Conservation (phyloP, 73 alveolate species). For the Loxodes magnus region DNA sequence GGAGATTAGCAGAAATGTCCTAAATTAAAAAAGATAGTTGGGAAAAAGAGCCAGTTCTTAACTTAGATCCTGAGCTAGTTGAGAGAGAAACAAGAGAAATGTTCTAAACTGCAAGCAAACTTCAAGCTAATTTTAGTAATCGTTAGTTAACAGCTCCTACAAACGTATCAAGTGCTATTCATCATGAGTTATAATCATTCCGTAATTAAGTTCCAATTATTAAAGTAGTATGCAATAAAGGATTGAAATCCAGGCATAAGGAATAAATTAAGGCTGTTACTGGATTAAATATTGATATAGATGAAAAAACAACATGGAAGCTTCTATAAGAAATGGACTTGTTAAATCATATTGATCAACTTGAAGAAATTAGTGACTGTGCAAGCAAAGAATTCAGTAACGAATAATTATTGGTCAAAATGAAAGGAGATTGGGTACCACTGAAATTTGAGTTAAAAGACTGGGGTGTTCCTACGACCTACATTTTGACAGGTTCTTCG, state of each 20-base stretch:
- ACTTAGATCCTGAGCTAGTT: conserved; percentile 70
- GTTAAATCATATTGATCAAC: conserved; percentile 19
- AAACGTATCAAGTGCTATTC: too few relatives aligned
- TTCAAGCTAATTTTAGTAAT: conserved; percentile 27
- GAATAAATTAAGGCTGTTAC: conserved; percentile 69
- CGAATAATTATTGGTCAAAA: conserved; percentile 55
- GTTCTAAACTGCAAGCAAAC: conserved; percentile 40
- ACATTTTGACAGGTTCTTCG: conserved; percentile 56
- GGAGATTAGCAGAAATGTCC: conserved; percentile 50
- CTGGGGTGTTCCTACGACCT: conserved; percentile 52
- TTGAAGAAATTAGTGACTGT: conserved; percentile 61
- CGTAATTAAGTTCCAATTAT: conserved; percentile 46
- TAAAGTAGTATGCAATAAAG: conserved; percentile 66
- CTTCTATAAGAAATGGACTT: conserved; percentile 26
- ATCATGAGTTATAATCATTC: conserved; percentile 22
- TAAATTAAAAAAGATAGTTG: conserved; percentile 27
- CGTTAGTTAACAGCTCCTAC: too few relatives aligned
- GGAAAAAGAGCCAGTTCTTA: conserved; percentile 29
- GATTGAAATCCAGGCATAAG: conserved; percentile 94
- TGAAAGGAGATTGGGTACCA: conserved; percentile 78
- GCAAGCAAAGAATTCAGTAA: conserved; percentile 72
- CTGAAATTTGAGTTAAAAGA: conserved; percentile 53
- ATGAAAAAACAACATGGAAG: conserved; percentile 13
- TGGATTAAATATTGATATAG: conserved; percentile 37
- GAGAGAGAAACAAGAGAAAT: conserved; percentile 60